A percentile compares a stretch with the other conserved stretches of the same genome.
These are phyloP conservation scores for Orbilia quercus DNA, from an alignment of 2,329 filamentous ascomycete species.

Conservation along the genomic window DNA sequence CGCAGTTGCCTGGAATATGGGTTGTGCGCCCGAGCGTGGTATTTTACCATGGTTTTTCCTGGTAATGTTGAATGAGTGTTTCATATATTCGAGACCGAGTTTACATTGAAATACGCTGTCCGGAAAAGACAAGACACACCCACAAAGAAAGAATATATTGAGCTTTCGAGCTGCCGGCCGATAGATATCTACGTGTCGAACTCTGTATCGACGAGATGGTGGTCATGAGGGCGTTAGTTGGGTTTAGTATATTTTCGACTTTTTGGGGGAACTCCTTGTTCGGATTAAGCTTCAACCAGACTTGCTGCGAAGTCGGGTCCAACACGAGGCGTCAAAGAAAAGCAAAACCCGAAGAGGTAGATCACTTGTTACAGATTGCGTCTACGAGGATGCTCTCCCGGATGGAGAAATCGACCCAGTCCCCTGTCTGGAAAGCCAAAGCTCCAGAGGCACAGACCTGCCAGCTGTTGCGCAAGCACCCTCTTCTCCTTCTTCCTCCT, in stretches of 20 bases:
- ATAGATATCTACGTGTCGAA: conserved; percentile 40
- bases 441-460: conserved; percentile 15
- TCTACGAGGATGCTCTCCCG: neutral
- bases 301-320: neutral
- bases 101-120: conserved; percentile 10
- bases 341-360: neutral
- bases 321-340: neutral
- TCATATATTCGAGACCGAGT: conserved; percentile 41
- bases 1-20: neutral
- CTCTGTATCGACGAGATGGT: conserved; percentile 29
- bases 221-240: conserved; percentile 1
- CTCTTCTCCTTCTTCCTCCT: neutral
- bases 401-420: neutral
- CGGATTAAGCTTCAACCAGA: neutral
- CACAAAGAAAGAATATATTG: too few species aligned
- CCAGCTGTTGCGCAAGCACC: neutral
- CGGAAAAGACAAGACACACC: too few species aligned
- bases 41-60: conserved; percentile 17
- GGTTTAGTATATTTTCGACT: conserved; percentile 1
- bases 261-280: neutral
- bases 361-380: neutral
- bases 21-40: conserved; percentile 24
- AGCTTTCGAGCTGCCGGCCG: neutral
- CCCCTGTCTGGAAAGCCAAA: neutral
- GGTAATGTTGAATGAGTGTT: neutral